Base-by-base conservation (phyloP, 2,329 filamentous ascomycete species). In the Hypoxylon sp. region DNA sequence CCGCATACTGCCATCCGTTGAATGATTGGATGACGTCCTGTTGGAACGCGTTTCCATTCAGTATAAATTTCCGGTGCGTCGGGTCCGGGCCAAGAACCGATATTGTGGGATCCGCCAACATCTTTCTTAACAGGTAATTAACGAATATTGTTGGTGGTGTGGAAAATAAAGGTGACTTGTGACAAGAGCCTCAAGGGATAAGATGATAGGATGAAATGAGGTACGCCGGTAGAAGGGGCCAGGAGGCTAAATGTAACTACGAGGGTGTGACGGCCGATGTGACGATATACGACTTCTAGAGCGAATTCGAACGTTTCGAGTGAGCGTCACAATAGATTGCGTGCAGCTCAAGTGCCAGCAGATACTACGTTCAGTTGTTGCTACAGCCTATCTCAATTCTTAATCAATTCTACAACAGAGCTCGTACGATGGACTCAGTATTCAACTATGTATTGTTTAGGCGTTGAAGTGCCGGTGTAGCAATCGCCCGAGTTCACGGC, bases 1-100 rank as follows among this genome's bases (percentile, higher is more conserved):
- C 81, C 5, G 82, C 81, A 65, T 86, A 86, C 74, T 86, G 84
- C 76, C 83, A 84, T 39, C 83, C 80, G 51, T 80, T 80, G 71
- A 82, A 83, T 0, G 83, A 82, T n/a, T 78, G 78, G 58, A 86
- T 77, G 32, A 79, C 81, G 61, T 84, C 79, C 66, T 86, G 84
- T 72, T 86, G 84, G 73, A 85, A 86, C 0, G 83, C 80, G 57
- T 84, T 80, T 46, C 82, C 82, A 68, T 86, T 86, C 48, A 86
- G 72, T 61, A 77, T 71, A 70, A 74, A 77, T 37, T 63, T 73
- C 57, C 80, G 79, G 65, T 80, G 77, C 32, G 74, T 70, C 32
- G 80, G 79, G 71, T 82, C 80, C 10, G 63, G 70, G 32, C 79
- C 80, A 51, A 82, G 73, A 19, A 77, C 73, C 24, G 79, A 78